phyloP scores from a whole-genome alignment of 169 alveolate species.

The Plasmodium malariae region DNA sequence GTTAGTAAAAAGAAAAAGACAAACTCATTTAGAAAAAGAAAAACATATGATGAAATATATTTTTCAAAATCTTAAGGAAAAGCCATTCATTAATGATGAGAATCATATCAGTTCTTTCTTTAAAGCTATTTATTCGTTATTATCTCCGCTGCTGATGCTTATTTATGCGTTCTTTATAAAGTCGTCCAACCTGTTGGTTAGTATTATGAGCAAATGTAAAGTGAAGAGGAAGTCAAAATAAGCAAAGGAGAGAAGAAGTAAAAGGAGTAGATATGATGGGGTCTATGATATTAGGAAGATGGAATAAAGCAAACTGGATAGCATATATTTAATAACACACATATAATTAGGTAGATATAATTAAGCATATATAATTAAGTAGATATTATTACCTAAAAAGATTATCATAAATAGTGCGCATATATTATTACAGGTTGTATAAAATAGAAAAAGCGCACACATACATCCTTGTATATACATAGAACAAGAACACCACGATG shows the following conservation, averaged over 20 bases:
- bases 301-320: neutral
- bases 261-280: too few species aligned
- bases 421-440: too few species aligned
- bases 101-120: constrained; percentile 4
- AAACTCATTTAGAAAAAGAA: constrained; percentile 58
- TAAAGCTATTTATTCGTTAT: constrained; percentile 14
- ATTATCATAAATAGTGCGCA: too few species aligned
- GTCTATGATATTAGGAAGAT: neutral
- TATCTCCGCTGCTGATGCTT: constrained; percentile 16
- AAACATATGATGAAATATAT: constrained; percentile 69
- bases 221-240: neutral
- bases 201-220: neutral
- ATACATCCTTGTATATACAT: too few species aligned
- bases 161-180: constrained; percentile 15
- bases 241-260: neutral
- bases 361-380: too few species aligned
- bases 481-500: too few species aligned
- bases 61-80: constrained; percentile 56
- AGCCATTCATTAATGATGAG: constrained; percentile 43
- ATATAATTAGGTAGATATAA: too few species aligned
- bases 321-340: neutral
- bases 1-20: constrained; percentile 56
- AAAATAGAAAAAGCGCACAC: too few species aligned
- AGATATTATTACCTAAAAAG: too few species aligned
- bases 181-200: neutral